Evolutionary conservation across 495 filamentous ascomycete species (phyloP), one percentile per base, ranked within the genome.

Genomic region (Cladorrhinum samala): DNA sequence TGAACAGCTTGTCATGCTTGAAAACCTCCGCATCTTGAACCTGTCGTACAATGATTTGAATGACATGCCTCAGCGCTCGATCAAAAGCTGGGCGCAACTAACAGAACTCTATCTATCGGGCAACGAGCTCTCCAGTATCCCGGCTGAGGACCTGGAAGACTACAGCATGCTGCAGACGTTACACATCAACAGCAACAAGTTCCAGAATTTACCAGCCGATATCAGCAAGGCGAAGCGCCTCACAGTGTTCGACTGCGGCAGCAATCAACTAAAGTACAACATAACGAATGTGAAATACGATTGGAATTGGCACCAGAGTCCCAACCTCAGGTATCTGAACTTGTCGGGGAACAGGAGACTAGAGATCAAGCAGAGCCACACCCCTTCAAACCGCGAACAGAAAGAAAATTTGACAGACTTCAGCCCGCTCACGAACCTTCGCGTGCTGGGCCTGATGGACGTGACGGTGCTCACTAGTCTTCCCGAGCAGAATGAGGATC

Each of bases 261-360:
- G 88, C 75, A 99, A 99, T 61, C 79, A 78, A n/a, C 77, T 99
- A 42, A 99, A 96, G 67, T 99, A 99, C 75, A 99, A 99, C 64
- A 91, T 99, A 30, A 93, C 91, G 21, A 99, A 99, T 63, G 95
- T 94, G 80, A 93, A 94, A 1, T 99, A 99, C 62, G 93, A 99
- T 65, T 99, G 93, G 93, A 99, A 99, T 61, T 99, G 93, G 93
- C 97, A 96, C 66, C 89, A 91, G 79, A 99, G 97, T 56, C 85
- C 86, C 36, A 91, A 95, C 55, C 74, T 99, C 52, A 88, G 90
- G 55, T 97, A 94, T 61, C 84, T 99, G 54, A 99, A 96, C 61
- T 80, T 99, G 54, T 96, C 92, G 6, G 93, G 94, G 20, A 99
- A 99, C 74, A 94, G 96, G 68, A 84, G 92, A 25, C 69, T 99